Evolutionary conservation across 441 rosid genomes (phyloP), one percentile per base, ranked within the genome.

Genomic region (Biscutella laevigata): DNA sequence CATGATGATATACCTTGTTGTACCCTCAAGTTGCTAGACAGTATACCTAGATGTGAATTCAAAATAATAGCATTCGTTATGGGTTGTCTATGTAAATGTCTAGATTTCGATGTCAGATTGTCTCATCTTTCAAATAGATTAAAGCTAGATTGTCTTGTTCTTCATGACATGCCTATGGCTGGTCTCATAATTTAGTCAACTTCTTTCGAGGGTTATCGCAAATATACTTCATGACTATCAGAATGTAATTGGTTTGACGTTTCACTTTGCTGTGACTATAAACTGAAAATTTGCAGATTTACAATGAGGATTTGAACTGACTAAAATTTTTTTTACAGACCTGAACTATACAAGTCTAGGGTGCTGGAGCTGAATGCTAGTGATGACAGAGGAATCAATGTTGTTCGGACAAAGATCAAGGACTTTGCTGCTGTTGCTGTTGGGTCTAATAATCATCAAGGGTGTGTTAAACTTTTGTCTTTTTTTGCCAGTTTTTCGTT

Each of bases 331-430:
- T 13, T 41, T 71, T n/a, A 33, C 77, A 91, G 98, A 51, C 98
- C 95, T 42, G 96, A 88, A 49, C 77, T 85, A 39, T 85, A 91
- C 79, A 91, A 82, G 72, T 81, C 87, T 30, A 80, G 98, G 77
- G 98, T 91, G 64, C 67, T 91, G 58, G 98, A 91, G 82, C 77
- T 91, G 44, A 91, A 91, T 80, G 98, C 98, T 4, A 91, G 98
- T 77, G 98, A 91, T 73, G 96, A 88, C 56, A 91, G 98, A 74
- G 98, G 98, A 21, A 88, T 88, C 41, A 92, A 86, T 71, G 96
- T 92, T 66, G 98, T 86, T 28, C 84, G 94, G 17, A 88, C 98
- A 10, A 92, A 88, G 80, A 92, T 92, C 56, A 92, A 92, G 75
- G 82, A 78, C 69, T 92, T 92, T 75, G 98, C 96, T 41, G 87